Conservation (phyloP, 2,329 filamentous ascomycete species). For the Dryadomyces sulphureus region DNA sequence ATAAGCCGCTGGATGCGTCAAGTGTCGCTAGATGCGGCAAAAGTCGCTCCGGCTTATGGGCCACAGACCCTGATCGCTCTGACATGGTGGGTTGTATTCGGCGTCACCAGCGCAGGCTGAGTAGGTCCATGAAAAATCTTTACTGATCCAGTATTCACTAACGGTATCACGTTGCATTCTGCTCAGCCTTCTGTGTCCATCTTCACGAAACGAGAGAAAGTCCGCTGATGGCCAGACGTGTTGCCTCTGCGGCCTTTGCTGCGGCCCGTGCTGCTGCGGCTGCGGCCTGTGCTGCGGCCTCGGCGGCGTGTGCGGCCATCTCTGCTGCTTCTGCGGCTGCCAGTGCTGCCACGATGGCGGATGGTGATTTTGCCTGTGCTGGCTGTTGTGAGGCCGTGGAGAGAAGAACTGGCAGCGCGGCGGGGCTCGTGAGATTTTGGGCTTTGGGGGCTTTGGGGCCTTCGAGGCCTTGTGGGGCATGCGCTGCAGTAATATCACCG, state of each 20-base stretch:
- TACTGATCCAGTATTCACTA: background rate
- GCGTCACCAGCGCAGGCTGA: background rate
- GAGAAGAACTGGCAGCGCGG: background rate
- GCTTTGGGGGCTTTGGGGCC: background rate
- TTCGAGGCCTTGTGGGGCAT: background rate
- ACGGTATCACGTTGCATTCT: background rate
- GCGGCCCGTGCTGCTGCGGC: constrained; percentile 22
- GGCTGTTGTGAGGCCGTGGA: background rate
- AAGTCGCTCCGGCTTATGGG: background rate
- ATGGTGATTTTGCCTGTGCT: background rate
- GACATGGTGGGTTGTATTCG: background rate
- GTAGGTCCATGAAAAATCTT: too few species aligned
- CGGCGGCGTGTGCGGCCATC: background rate
- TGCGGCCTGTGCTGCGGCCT: background rate
- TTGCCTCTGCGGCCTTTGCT: constrained; percentile 19
- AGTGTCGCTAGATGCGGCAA: too few species aligned
- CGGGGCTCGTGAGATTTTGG: background rate
- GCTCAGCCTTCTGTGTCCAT: background rate
- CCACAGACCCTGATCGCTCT: background rate
- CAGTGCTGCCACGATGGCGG: background rate
- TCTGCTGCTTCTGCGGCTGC: background rate
- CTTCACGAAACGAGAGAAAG: background rate
- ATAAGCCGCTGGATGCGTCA: background rate
- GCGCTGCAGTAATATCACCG: background rate
- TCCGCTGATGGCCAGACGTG: constrained; percentile 3